Base-by-base conservation (phyloP, 768 basidiomycete species). In the Trametopsis cervina region DNA sequence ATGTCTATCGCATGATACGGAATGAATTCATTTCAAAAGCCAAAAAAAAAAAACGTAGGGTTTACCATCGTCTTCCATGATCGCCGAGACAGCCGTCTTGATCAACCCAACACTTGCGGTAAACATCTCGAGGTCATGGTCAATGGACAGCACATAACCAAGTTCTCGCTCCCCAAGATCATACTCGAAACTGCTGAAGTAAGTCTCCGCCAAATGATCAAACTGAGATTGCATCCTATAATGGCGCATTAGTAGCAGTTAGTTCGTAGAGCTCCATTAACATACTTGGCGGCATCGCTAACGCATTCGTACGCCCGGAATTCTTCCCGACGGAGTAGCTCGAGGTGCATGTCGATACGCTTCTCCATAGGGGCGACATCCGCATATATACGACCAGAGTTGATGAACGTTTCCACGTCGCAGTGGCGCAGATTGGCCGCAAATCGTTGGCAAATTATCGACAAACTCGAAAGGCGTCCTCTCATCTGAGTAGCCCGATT, bases 221-320 rank as follows among this genome's bases (percentile, higher is more conserved):
- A 95, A 92, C 62, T 96, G 92, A 0, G 88, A 83, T 56, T 93
- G 82, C 64, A 97, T 83, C 69, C 93, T 96, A 56, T 10, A 33
- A 23, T 9, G 22, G 17, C 29, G 17, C 17, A 15, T 41, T 25
- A 29, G 47, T 10, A 9, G 46, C n/a, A 22, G 26, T 13, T 18
- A 37, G 15, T n/a, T 37, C 9, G 9, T 24, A 24, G 21, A 24
- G 10, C 20, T 12, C 24, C 12, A 9, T 12, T 11, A 24, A 69
- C 85, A 49, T 59, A 94, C 94, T 87, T 93, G 55, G 77, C 72
- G 37, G 98, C 73, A 60, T 98, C 96, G 56, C 76, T 83, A 17
- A 89, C 90, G 64, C 94, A 97, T 59, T 98, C 95, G 69, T 85
- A 78, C 65, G 93, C 94, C 20, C 85, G 77, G 70, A 99, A 94